Base-by-base conservation (phyloP, 257 asterid species). In the Jasminum sambac region DNA sequence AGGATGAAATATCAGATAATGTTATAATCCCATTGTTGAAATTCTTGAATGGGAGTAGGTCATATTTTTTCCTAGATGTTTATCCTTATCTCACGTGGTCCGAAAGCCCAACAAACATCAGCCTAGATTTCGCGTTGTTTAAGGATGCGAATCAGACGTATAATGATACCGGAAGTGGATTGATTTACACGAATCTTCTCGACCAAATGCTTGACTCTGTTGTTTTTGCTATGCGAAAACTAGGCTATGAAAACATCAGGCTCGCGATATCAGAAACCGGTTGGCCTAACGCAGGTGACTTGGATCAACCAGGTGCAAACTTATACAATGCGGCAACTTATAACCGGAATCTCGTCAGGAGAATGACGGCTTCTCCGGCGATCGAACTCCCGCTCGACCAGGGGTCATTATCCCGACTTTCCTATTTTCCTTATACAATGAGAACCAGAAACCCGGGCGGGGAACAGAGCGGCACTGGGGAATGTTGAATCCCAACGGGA, bases 401-500 rank as follows among this genome's bases (percentile, higher is more conserved):
- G 87, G 85, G 2, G 60, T 70, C 2, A 68, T 23, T 24, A 86
- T 92, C 1, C 96, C 87, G 2, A 85, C 96, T 0, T 86, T 82
- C 63, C 11, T 89, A 5, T 88, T 86, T 69, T 84, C 96, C 0
- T 25, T 92, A 4, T 92, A 84, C 13, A 88, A 92, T 46, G 96
- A 92, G 71, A 80, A 89, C 73, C 80, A 43, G 64, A 89, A 88
- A 75, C 46, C 19, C 0, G 96, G 98, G 36, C 84, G 86, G 0
- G 88, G 86, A 5, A 83, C 96, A 0, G 98, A 92, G 44, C 83
- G 98, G 71, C 87, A 88, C 10, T 92, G 95, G 95, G 98, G 98
- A 30, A 30, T 89, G 19, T 24, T 92, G 6, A 67, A 64, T 25
- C 68, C 72, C 12, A 64, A 36, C 17, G 96, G 96, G 5, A 70